Evolutionary conservation across 2,329 filamentous ascomycete species (phyloP).

Genomic region (Helotiales sp.): DNA sequence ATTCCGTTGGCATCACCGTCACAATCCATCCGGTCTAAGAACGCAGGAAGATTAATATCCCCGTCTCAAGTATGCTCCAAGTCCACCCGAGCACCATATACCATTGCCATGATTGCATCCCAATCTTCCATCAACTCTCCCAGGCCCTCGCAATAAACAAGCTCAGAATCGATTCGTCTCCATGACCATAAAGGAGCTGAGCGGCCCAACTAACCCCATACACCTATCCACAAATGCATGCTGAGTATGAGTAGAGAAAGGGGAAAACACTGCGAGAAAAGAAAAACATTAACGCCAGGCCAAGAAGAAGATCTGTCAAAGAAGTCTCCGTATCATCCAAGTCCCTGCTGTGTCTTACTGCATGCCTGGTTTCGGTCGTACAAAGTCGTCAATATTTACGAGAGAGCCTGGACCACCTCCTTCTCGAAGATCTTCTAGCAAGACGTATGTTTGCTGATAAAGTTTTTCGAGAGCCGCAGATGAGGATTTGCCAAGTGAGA

Average conservation of each 20-base stretch:
- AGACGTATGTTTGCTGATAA: slow-evolving; percentile 80
- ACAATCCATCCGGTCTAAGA: not conserved
- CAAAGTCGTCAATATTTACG: slow-evolving; percentile 64
- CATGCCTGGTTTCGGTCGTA: slow-evolving; percentile 23
- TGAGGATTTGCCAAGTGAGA: slow-evolving; percentile 86
- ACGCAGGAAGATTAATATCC: not conserved
- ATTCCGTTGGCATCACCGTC: not conserved
- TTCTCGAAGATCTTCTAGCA: slow-evolving; percentile 79
- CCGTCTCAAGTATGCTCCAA: not conserved
- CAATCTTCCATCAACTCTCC: not conserved
- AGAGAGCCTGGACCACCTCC: slow-evolving; percentile 82
- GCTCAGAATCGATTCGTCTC: too few relatives aligned
- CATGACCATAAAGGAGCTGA: not conserved
- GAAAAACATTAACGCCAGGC: not conserved
- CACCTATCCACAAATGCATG: slow-evolving; percentile 28
- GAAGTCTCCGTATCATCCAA: not conserved
- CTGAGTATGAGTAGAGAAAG: slow-evolving; percentile 5
- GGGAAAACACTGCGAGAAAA: slow-evolving; percentile 14
- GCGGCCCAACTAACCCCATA: slow-evolving; percentile 7
- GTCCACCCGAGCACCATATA: slow-evolving; percentile 1
- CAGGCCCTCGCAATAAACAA: not conserved
- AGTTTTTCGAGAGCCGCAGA: slow-evolving; percentile 82
- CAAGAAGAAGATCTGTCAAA: not conserved
- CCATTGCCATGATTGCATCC: slow-evolving; percentile 1
- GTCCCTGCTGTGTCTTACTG: not conserved